Base-by-base conservation (phyloP, 106 monocot genomes). In the Gastrodia elata region DNA sequence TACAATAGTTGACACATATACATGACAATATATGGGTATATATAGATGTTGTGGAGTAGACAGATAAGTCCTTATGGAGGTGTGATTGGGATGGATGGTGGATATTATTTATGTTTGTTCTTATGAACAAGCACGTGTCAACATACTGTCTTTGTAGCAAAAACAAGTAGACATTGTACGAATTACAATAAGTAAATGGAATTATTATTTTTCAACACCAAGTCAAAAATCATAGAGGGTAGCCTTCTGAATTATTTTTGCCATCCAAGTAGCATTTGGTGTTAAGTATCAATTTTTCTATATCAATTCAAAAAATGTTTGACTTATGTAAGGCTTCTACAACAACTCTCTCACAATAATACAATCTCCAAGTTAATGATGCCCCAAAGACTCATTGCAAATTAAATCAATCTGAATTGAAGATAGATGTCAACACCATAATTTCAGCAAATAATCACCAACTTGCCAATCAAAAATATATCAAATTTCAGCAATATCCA, bases 281-380 rank as follows among this genome's bases (percentile, higher is more conserved):
- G 30, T 61, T 14, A 61, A 61, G 32, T 13, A 30, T 11, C 61
- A 30, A 32, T 61, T 30, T 61, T 61, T 61, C 28, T 61, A 61
- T 14, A 61, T 61, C 61, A 61, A 30, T 46, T 30, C 61, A 30
- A 7, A 30, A 61, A 32, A 61, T 32, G 30, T 2, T 32, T 30
- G 61, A 9, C 9, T 61, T 52, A 18, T 52, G 52, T 22, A n/a
- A 22, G 22, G 22, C 52, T 52, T 52, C 52, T 52, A 46, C 46
- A 52, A 22, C 52, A 46, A 18, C 52, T 5, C 4, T 22, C 9
- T 52, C 20, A 52, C 52, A 52, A 52, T 30, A 61, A 32, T 61
- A 61, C 61, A 61, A 30, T 61, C 22, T 61, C 61, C 13, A 61
- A 32, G 61, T 14, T 61, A 61, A 61, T 61, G 9, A 27, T 61